phyloP scores from a whole-genome alignment of 2,329 filamentous ascomycete genomes.

The Aspergillus ochraceoroseus region DNA sequence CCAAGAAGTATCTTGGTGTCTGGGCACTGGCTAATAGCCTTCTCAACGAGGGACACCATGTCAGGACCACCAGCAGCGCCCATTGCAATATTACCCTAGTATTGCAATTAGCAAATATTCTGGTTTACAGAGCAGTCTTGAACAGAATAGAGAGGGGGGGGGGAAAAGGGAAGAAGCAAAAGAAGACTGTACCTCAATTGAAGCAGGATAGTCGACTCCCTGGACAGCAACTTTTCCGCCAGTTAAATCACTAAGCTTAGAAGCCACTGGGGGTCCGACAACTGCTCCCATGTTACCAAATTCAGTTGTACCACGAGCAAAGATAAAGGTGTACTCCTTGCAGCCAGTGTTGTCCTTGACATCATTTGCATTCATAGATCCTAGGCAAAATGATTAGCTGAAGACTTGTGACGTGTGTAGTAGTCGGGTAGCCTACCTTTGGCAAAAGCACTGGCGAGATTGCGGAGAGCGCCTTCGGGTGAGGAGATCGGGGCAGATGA shows the following conservation, averaged over 20 bases:
- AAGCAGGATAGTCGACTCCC: constrained; percentile 33
- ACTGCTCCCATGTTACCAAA: constrained; percentile 43
- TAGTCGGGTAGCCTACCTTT: too few species aligned
- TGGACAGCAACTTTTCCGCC: constrained; percentile 30
- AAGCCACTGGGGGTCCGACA: constrained; percentile 37
- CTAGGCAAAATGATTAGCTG: constrained; percentile 3
- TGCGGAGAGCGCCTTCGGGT: too few species aligned
- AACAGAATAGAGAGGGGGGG: too few species aligned
- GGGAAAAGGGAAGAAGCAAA: too few species aligned
- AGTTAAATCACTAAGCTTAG: constrained; percentile 23
- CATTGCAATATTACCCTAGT: constrained; percentile 26
- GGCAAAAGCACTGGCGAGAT: too few species aligned
- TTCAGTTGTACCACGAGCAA: constrained; percentile 43
- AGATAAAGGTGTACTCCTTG: constrained; percentile 43
- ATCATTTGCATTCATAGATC: constrained; percentile 37
- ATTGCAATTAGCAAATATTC: neutral
- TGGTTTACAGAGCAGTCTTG: too few species aligned
- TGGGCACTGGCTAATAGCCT: constrained; percentile 30
- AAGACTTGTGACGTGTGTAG: too few species aligned
- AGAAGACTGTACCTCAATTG: constrained; percentile 18
- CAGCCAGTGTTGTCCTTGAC: constrained; percentile 39
- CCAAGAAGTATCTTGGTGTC: constrained; percentile 33
- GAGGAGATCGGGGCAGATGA: neutral
- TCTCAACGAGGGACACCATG: constrained; percentile 30
- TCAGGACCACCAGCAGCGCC: constrained; percentile 28